phyloP scores from a whole-genome alignment of 2,329 filamentous ascomycete species.

The Pestalotiopsis sp. region DNA sequence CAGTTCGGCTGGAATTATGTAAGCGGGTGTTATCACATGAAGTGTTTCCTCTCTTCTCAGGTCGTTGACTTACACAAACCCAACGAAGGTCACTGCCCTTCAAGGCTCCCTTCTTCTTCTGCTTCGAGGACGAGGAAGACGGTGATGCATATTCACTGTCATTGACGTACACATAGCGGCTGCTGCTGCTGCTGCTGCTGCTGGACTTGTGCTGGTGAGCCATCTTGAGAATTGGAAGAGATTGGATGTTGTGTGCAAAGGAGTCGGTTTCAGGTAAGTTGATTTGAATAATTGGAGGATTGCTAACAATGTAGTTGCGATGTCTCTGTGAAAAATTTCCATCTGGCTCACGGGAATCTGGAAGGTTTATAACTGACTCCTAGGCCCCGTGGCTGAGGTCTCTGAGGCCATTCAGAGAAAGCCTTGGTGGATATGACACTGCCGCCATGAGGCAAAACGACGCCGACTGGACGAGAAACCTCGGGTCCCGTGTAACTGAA shows the following conservation, averaged over 20 bases:
- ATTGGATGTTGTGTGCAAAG: background rate
- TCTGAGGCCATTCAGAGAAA: background rate
- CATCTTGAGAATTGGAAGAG: background rate
- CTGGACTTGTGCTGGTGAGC: background rate
- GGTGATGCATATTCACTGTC: background rate
- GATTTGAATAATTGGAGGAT: too few species aligned
- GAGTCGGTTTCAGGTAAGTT: too few species aligned
- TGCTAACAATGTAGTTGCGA: too few species aligned
- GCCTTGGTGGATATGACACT: background rate
- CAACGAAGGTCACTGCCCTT: background rate
- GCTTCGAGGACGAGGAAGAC: background rate
- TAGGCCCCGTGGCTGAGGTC: too few species aligned
- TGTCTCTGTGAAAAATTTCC: too few species aligned
- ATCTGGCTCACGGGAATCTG: too few species aligned
- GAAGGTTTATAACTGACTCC: too few species aligned
- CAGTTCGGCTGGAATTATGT: background rate
- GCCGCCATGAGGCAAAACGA: background rate
- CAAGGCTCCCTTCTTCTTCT: background rate
- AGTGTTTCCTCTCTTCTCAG: background rate
- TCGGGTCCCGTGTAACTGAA: background rate
- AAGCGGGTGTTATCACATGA: background rate
- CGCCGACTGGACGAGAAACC: background rate
- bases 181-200: background rate
- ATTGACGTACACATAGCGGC: background rate
- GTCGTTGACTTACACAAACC: conserved; percentile 1